phyloP scores from a whole-genome alignment of 148 eudicot species.

The Cornus suecica region DNA sequence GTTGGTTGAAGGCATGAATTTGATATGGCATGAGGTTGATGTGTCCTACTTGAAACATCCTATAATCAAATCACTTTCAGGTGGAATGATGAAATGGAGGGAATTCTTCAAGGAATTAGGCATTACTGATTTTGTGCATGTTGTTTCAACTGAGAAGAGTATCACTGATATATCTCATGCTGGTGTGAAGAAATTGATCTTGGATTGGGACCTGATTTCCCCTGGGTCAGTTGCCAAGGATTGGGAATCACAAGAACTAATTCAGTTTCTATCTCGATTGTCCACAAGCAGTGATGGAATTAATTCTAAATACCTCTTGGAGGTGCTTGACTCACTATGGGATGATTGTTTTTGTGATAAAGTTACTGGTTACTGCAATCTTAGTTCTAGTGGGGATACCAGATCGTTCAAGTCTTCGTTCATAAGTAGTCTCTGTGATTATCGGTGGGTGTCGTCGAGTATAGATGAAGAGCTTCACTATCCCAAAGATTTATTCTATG shows the following conservation, averaged over 20 bases:
- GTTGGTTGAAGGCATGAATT: slow-evolving; percentile 50
- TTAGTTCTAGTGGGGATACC: slow-evolving; percentile 31
- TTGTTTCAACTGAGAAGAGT: slow-evolving; percentile 49
- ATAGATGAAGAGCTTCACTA: slow-evolving; percentile 55
- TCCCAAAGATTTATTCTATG: slow-evolving; percentile 72
- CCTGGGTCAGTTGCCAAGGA: slow-evolving; percentile 47
- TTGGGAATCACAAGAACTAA: slow-evolving; percentile 88
- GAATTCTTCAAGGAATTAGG: slow-evolving; percentile 76
- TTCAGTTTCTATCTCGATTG: slow-evolving; percentile 48
- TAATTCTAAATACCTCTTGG: slow-evolving; percentile 59
- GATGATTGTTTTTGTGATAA: slow-evolving; percentile 66
- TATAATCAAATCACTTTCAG: slow-evolving; percentile 41
- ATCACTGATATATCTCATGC: slow-evolving; percentile 42
- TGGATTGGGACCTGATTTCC: slow-evolving; percentile 36
- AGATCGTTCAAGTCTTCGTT: slow-evolving; percentile 58
- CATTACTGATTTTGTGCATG: slow-evolving; percentile 74
- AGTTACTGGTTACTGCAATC: slow-evolving; percentile 40
- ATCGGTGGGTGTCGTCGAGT: slow-evolving; percentile 63
- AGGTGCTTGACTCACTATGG: slow-evolving; percentile 78
- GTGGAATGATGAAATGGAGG: slow-evolving; percentile 63
- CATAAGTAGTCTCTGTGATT: slow-evolving; percentile 42
- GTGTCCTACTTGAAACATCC: slow-evolving; percentile 60
- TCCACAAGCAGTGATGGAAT: slow-evolving; percentile 42
- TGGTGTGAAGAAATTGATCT: slow-evolving; percentile 27
- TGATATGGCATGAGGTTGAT: slow-evolving; percentile 77